Percentiles rank a stretch among this genome's conserved stretches.
Evolutionary conservation across 352 stramenopile genomes (phyloP).

Genomic region (Hyaloperonospora arabidopsidis): DNA sequence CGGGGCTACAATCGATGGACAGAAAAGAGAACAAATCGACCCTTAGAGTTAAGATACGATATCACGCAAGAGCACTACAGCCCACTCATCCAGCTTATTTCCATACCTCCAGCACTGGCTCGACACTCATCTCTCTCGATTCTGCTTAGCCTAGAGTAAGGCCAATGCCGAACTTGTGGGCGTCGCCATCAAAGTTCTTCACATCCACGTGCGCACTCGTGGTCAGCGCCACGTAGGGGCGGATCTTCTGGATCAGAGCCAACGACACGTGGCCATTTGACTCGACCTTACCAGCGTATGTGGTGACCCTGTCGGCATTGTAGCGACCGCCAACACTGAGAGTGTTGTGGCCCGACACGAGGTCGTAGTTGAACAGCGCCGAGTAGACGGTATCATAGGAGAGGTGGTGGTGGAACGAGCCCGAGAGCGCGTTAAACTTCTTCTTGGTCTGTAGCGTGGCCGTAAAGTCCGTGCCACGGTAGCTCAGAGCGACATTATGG

Average conservation of each 20-base stretch:
- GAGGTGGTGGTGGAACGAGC: slow-evolving; percentile 77
- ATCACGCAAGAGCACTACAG: no score
- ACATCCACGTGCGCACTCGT: slow-evolving; percentile 83
- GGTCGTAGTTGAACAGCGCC: slow-evolving; percentile 83
- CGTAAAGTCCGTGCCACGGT: slow-evolving; percentile 67
- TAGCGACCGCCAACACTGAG: slow-evolving; percentile 77
- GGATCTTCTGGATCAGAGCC: slow-evolving; percentile 80
- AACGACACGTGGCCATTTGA: slow-evolving; percentile 83
- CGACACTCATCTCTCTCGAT: slow-evolving; percentile 13
- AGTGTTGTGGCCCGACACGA: slow-evolving; percentile 78
- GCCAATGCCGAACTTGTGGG: slow-evolving; percentile 87
- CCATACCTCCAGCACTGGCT: slow-evolving; percentile 16
- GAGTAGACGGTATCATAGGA: slow-evolving; percentile 82
- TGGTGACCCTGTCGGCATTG: slow-evolving; percentile 73
- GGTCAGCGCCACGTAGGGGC: slow-evolving; percentile 73
- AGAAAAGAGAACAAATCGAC: no score
- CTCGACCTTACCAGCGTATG: slow-evolving; percentile 81
- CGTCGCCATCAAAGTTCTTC: slow-evolving; percentile 88
- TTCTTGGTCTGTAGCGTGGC: slow-evolving; percentile 81
- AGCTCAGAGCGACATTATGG: slow-evolving; percentile 78
- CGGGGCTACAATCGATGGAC: no score
- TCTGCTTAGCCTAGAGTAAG: slow-evolving; percentile 75
- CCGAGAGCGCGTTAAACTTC: slow-evolving; percentile 75
- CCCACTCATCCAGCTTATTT: slow-evolving; percentile 9
- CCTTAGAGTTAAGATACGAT: neutral